Conservation (phyloP, 2,329 filamentous ascomycete species). For the Phialemonium atrogriseum region DNA sequence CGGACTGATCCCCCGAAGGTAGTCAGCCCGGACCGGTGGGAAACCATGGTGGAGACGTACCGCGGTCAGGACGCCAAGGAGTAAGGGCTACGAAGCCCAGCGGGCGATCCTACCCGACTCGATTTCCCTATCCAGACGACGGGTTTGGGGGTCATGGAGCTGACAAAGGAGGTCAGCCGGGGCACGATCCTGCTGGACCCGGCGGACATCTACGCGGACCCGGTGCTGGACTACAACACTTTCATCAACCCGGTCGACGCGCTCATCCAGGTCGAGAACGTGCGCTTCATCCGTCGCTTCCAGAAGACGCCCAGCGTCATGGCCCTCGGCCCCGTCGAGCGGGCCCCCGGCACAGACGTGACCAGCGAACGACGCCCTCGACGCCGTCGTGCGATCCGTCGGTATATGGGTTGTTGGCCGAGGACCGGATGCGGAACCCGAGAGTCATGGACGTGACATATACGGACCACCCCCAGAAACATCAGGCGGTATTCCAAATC, state of each 20-base stretch:
- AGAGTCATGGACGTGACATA: too few species aligned
- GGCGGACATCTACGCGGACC: constrained; percentile 41
- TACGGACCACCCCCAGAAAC: too few species aligned
- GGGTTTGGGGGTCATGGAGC: neutral
- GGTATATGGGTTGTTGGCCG: too few species aligned
- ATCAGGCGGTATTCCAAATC: too few species aligned
- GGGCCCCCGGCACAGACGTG: constrained; percentile 25
- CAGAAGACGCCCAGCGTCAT: constrained; percentile 8
- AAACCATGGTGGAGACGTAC: neutral
- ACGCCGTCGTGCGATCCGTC: too few species aligned
- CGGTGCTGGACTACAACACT: constrained; percentile 40
- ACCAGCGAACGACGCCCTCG: too few species aligned
- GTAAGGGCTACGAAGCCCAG: neutral
- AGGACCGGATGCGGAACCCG: too few species aligned
- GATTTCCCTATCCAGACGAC: neutral
- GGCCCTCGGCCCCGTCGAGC: constrained; percentile 22
- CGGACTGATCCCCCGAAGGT: neutral
- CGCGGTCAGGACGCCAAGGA: neutral
- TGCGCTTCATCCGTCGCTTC: constrained; percentile 31
- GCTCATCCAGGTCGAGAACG: constrained; percentile 33
- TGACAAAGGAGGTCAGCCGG: constrained; percentile 1
- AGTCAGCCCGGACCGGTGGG: neutral
- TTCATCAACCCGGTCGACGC: constrained; percentile 36
- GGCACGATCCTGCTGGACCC: constrained; percentile 44
- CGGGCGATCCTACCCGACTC: neutral